phyloP scores from a whole-genome alignment of 371 early-diverging fungal genomes.

The Mucor piriformis region DNA sequence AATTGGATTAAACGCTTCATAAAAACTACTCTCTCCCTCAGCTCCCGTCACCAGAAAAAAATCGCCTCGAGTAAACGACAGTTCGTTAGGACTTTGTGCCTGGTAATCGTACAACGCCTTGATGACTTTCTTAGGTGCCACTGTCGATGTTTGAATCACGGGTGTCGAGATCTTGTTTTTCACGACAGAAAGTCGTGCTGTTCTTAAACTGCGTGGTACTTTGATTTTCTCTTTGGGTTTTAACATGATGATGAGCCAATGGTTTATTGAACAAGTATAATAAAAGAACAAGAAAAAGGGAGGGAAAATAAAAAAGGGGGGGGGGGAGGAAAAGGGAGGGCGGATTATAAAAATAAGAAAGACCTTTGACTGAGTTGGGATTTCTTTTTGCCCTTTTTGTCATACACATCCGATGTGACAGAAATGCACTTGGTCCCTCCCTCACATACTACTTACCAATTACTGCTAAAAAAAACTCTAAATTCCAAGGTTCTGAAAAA shows the following conservation, averaged over 20 bases:
- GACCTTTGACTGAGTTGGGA: too few species aligned
- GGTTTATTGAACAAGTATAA: not conserved
- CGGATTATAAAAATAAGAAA: not conserved
- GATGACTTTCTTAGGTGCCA: conserved; percentile 79
- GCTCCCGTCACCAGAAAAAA: conserved; percentile 83
- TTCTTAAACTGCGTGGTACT: conserved; percentile 28
- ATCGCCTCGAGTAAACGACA: conserved; percentile 81
- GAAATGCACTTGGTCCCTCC: too few species aligned
- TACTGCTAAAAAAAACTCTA: too few species aligned
- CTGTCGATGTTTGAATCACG: conserved; percentile 27
- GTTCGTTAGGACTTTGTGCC: conserved; percentile 64
- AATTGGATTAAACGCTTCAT: conserved; percentile 81
- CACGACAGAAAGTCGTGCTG: conserved; percentile 30
- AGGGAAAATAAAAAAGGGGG: not conserved
- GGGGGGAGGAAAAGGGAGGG: not conserved
- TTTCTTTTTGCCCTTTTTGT: too few species aligned
- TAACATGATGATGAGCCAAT: conserved; percentile 14
- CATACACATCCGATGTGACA: too few species aligned
- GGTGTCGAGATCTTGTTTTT: conserved; percentile 41
- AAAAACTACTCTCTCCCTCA: conserved; percentile 65
- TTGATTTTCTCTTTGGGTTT: conserved; percentile 32
- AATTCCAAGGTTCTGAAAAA: too few species aligned
- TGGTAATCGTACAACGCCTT: conserved; percentile 72
- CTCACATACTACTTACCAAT: too few species aligned
- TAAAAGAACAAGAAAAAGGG: not conserved